phyloP scores from a whole-genome alignment of 2,329 filamentous ascomycete species.

The Aspergillus phoenicis region DNA sequence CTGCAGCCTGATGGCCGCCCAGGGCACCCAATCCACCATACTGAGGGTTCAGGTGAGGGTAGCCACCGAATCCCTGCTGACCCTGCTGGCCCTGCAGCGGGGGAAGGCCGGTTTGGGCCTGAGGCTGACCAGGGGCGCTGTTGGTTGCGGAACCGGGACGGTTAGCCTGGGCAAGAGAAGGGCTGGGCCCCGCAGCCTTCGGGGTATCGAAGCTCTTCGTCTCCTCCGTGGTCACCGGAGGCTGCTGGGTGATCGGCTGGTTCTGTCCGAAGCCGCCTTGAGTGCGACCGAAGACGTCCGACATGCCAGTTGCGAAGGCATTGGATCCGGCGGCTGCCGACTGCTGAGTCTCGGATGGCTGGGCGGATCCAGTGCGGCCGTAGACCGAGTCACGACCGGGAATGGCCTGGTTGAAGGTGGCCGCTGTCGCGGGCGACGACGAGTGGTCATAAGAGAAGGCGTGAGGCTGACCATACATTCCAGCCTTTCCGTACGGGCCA shows the following conservation, averaged over 20 bases:
- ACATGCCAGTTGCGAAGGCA: conserved; percentile 54
- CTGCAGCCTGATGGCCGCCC: conserved; percentile 45
- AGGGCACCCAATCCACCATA: conserved; percentile 52
- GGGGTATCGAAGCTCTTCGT: conserved; percentile 61
- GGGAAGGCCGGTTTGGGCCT: conserved; percentile 55
- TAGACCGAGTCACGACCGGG: conserved; percentile 61
- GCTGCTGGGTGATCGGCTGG: conserved; percentile 56
- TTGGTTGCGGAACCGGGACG: conserved; percentile 66
- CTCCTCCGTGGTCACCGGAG: conserved; percentile 53
- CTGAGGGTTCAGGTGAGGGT: conserved; percentile 58
- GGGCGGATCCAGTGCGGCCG: conserved; percentile 60
- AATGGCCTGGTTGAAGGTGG: conserved; percentile 45
- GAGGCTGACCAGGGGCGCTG: conserved; percentile 55
- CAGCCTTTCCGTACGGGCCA: conserved; percentile 57
- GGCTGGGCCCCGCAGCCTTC: conserved; percentile 62
- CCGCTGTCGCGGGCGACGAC: conserved; percentile 64
- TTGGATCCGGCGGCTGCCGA: conserved; percentile 52
- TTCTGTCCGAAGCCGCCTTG: conserved; percentile 60
- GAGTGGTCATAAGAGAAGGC: conserved; percentile 67
- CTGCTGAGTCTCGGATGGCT: conserved; percentile 58
- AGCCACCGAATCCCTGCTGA: conserved; percentile 61
- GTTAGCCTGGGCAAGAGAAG: conserved; percentile 63
- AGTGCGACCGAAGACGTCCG: conserved; percentile 62
- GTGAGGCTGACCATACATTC: conserved; percentile 66
- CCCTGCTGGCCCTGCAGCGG: conserved; percentile 56